Percentiles rank a stretch among this genome's conserved stretches.
Evolutionary conservation across 495 filamentous ascomycete species (phyloP).

Genomic region (Trichoderma asperelloides): DNA sequence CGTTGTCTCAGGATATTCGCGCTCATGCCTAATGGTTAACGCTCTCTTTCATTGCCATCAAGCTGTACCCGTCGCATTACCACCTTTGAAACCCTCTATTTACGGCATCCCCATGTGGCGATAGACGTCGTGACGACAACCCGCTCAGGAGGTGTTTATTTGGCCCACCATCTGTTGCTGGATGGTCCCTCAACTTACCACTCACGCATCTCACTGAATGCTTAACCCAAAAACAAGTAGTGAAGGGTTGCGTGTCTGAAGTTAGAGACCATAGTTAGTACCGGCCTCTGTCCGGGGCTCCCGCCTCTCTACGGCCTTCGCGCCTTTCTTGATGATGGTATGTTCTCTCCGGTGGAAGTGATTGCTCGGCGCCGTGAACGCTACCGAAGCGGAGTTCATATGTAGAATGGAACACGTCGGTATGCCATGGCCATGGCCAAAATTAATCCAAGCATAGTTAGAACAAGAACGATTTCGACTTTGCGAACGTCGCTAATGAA

Average conservation of each 20-base stretch:
- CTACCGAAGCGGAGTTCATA: not conserved
- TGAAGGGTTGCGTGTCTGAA: not conserved
- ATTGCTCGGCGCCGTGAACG: not conserved
- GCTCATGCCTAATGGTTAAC: not conserved
- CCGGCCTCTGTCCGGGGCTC: not conserved
- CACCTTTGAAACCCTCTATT: not conserved
- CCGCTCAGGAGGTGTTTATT: not conserved
- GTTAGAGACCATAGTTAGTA: not conserved
- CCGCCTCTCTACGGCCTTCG: not conserved
- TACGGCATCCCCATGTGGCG: not conserved
- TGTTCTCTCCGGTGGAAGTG: constrained; percentile 12
- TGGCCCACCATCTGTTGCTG: not conserved
- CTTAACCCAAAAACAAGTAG: not conserved
- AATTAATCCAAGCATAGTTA: not conserved
- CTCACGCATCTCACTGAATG: not conserved
- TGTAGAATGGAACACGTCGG: not conserved
- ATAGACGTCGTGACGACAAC: not conserved
- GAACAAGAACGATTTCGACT: not conserved
- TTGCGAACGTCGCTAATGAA: not conserved
- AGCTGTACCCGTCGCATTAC: not conserved
- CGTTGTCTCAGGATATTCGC: not conserved
- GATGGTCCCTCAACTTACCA: not conserved
- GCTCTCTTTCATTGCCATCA: not conserved
- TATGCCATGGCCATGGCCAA: not conserved
- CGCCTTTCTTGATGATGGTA: constrained; percentile 27